phyloP scores from a whole-genome alignment of 1,139 yeast genomes.

The Pneumocystis jirovecii region DNA sequence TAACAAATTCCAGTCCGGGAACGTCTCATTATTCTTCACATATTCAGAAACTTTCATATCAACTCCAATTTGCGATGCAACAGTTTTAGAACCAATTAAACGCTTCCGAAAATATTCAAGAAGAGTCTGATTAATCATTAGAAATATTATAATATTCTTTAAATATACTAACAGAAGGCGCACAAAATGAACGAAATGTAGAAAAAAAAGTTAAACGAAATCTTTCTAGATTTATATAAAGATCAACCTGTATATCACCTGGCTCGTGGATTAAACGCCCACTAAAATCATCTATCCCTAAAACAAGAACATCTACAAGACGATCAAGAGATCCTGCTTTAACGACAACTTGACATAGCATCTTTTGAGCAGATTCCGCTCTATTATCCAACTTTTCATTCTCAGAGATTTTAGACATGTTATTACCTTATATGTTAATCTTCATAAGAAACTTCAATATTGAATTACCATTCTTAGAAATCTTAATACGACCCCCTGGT shows the following conservation, averaged over 20 bases:
- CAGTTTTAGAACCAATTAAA: constrained; percentile 44
- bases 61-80: constrained; percentile 35
- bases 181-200: constrained; percentile 47
- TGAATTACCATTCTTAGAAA: neutral
- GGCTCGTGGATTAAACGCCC: constrained; percentile 20
- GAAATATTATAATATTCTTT: neutral
- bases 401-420: neutral
- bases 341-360: constrained; percentile 29
- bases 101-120: constrained; percentile 38
- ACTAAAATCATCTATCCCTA: constrained; percentile 44
- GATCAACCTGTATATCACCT: constrained; percentile 14
- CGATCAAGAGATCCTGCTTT: constrained; percentile 49
- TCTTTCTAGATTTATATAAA: constrained; percentile 43
- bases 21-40: constrained; percentile 2
- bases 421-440: neutral
- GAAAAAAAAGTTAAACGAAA: constrained; percentile 52
- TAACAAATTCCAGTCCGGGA: constrained; percentile 32
- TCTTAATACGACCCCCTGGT: neutral
- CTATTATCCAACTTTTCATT: neutral
- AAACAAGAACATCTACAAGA: constrained; percentile 44
- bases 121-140: constrained; percentile 17
- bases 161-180: constrained; percentile 28
- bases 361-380: constrained; percentile 20
- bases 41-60: neutral
- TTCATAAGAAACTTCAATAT: neutral